Evolutionary conservation across 768 basidiomycete genomes (phyloP).

Genomic region (Porphyrellus cyaneotinctus): DNA sequence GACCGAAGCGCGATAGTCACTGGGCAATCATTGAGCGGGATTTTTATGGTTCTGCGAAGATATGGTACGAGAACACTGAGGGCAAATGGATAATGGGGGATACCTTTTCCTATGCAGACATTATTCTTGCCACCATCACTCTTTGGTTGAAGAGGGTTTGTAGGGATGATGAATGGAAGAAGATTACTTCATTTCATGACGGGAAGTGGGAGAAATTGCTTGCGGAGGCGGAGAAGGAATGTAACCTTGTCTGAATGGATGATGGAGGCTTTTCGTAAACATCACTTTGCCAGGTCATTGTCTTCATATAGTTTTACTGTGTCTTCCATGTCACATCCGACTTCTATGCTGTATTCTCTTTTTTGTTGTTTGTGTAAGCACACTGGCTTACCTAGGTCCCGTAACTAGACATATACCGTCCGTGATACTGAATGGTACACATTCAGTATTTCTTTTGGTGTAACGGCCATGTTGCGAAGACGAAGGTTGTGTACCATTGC

Average conservation of each 20-base stretch:
- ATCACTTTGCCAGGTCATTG: too few species aligned
- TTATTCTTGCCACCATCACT: conserved; percentile 17
- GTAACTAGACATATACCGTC: too few species aligned
- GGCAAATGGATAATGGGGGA: conserved; percentile 32
- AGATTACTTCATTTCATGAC: conserved; percentile 21
- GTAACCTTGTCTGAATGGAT: conserved; percentile 17
- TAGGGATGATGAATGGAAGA: conserved; percentile 25
- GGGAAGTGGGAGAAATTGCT: conserved; percentile 27
- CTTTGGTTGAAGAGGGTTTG: conserved; percentile 19
- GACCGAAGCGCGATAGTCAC: conserved; percentile 30
- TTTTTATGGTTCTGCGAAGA: conserved; percentile 5
- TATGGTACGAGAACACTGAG: conserved; percentile 19
- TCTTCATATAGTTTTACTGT: too few species aligned
- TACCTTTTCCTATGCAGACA: conserved; percentile 30
- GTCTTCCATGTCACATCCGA: too few species aligned
- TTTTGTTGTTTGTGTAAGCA: too few species aligned
- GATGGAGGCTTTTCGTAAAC: too few species aligned
- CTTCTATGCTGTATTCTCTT: too few species aligned
- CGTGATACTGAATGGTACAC: too few species aligned
- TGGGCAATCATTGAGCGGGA: conserved; percentile 20
- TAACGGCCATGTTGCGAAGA: too few species aligned
- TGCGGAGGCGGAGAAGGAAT: conserved; percentile 25
- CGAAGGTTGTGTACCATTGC: too few species aligned
- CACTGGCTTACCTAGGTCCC: too few species aligned
- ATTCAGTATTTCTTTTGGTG: too few species aligned